Base-by-base conservation (phyloP, 306 rosid genomes). In the Malus sylvestris region DNA sequence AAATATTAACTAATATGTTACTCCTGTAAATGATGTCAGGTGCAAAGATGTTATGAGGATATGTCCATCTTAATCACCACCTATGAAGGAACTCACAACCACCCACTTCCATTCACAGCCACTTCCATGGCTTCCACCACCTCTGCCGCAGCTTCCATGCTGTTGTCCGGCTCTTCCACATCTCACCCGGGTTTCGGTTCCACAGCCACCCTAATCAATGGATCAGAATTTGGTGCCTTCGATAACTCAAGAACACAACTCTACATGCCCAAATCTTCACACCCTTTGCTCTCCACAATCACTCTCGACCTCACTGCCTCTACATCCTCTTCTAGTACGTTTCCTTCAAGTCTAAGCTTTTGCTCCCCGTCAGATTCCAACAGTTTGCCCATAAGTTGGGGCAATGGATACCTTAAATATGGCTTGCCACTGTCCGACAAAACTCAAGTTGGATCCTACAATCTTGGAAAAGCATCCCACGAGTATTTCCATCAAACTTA, bases 81-180 rank as follows among this genome's bases (percentile, higher is more conserved):
- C 63, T 86, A 83, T 58, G 89, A 86, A 81, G 89, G 89, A 59
- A 81, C 72, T 1, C 89, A 86, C 80, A 83, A 83, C 80, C 89
- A 86, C 59, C 82, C 80, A 16, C 81, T 86, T 64, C 72, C 87
- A 4, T 77, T 49, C 10, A 55, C 87, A 19, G 89, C 89, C 67
- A 83, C 84, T 19, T 76, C 84, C 72, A 83, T 83, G 81, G 86
- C 83, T 70, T 83, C 86, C 70, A 71, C 86, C 60, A 83, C 83
- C 40, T 79, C 81, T 0, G 86, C 86, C 4, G 83, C 86, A 0
- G 86, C 83, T 49, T 79, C 86, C 53, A 83, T 83, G 86, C 67
- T 80, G 9, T 42, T 90, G 68, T 85, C 96, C 16, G 91, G 88
- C 45, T 88, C 92, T 60, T 82, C 90, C 51, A 86, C 85, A 65